Evolutionary conservation across 768 basidiomycete genomes (phyloP).

Genomic region (Suillus placidus): DNA sequence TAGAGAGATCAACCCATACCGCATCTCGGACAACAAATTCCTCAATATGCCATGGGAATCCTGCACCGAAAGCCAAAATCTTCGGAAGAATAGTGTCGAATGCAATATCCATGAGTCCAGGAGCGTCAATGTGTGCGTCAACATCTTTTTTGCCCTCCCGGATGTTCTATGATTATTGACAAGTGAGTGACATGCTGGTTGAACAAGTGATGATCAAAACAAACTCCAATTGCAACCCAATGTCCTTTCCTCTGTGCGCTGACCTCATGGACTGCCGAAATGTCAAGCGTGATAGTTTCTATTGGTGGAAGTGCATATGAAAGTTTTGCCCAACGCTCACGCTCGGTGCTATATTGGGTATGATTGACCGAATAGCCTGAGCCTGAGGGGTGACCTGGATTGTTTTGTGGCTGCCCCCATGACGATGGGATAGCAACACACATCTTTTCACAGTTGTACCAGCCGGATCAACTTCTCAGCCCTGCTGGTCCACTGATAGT

Average conservation of each 20-base stretch:
- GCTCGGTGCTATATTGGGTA: neutral
- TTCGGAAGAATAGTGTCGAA: neutral
- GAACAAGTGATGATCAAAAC: neutral
- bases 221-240: neutral
- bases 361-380: slow-evolving; percentile 12
- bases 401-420: neutral
- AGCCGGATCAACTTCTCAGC: too few relatives aligned
- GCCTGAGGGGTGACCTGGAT: neutral
- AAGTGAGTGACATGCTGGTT: neutral
- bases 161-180: slow-evolving; percentile 13
- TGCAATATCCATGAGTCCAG: neutral
- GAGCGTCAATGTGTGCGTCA: neutral
- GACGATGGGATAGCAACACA: neutral
- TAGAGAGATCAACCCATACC: slow-evolving; percentile 11
- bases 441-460: too few relatives aligned
- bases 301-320: slow-evolving; percentile 7
- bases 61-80: neutral
- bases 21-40: slow-evolving; percentile 3
- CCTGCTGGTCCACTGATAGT: too few relatives aligned
- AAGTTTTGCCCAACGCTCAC: slow-evolving; percentile 4
- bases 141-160: slow-evolving; percentile 12
- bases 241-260: neutral
- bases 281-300: slow-evolving; percentile 10
- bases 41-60: neutral
- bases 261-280: slow-evolving; percentile 5